Conservation (phyloP, 306 rosid species). For the Trichosanthes truncata region DNA sequence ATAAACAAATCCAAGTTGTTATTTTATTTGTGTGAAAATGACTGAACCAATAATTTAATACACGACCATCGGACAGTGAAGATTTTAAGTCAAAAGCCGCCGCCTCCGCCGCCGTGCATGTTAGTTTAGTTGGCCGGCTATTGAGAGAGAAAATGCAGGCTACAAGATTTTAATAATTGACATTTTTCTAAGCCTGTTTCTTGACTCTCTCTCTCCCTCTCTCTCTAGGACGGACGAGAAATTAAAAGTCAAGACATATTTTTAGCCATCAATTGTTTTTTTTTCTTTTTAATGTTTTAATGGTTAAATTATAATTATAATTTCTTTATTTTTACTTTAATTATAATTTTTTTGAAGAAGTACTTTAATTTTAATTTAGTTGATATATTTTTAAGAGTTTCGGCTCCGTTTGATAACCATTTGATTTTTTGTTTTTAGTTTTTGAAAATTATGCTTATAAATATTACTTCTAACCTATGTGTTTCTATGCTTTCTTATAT, state of each 20-base stretch:
- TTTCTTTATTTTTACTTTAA: too few relatives aligned
- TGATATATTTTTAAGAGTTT: too few relatives aligned
- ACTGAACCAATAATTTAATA: not conserved
- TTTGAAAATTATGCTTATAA: too few relatives aligned
- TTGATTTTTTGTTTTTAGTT: too few relatives aligned
- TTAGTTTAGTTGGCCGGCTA: not conserved
- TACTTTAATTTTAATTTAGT: too few relatives aligned
- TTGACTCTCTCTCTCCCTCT: not conserved
- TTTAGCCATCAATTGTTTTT: too few relatives aligned
- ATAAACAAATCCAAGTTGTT: not conserved
- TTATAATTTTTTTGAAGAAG: too few relatives aligned
- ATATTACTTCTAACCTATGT: too few relatives aligned
- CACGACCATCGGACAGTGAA: not conserved
- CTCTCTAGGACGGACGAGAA: not conserved
- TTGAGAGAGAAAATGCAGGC: not conserved
- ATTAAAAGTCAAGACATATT: not conserved
- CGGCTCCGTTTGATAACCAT: too few relatives aligned
- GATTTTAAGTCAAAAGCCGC: not conserved
- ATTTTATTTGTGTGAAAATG: not conserved
- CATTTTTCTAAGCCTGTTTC: not conserved
- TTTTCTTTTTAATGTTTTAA: too few relatives aligned
- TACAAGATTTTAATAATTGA: not conserved
- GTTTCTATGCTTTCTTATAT: too few relatives aligned
- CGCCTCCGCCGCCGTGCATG: conserved; percentile 2
- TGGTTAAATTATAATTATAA: too few relatives aligned